phyloP scores from a whole-genome alignment of 1,284 basidiomycete species.

The Fistulinella staudtii region DNA sequence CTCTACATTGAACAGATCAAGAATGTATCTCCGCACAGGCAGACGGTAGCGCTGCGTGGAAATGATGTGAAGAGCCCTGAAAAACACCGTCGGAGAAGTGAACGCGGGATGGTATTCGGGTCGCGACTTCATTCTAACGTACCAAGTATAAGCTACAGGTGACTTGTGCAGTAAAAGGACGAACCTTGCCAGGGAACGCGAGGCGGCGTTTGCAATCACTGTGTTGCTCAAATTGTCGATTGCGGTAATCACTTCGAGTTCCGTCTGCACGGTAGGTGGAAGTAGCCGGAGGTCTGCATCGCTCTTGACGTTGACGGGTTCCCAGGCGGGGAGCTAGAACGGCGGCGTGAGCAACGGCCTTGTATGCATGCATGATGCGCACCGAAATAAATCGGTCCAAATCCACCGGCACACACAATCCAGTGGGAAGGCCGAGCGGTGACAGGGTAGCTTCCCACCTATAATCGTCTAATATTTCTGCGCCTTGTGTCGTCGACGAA shows the following conservation, averaged over 20 bases:
- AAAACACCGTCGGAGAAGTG: constrained; percentile 73
- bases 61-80: constrained; percentile 80
- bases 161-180: constrained; percentile 22
- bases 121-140: constrained; percentile 74
- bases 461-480: constrained; percentile 84
- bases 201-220: constrained; percentile 91
- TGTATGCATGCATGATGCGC: constrained; percentile 31
- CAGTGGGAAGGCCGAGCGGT: constrained; percentile 84
- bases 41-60: constrained; percentile 86
- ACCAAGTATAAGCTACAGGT: no score
- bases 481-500: constrained; percentile 69
- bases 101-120: constrained; percentile 75
- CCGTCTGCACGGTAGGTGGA: constrained; percentile 65
- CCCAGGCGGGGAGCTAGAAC: constrained; percentile 76
- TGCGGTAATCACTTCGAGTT: constrained; percentile 84
- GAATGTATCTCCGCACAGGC: constrained; percentile 85
- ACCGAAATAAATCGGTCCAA: constrained; percentile 79
- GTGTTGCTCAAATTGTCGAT: constrained; percentile 96
- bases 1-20: constrained; percentile 88
- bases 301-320: constrained; percentile 42
- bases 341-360: background rate
- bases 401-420: constrained; percentile 85
- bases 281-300: constrained; percentile 51
- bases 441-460: constrained; percentile 90
- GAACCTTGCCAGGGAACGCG: constrained; percentile 79